Conservation (phyloP, 352 stramenopile genomes). For the Phytopythium delawarense region DNA sequence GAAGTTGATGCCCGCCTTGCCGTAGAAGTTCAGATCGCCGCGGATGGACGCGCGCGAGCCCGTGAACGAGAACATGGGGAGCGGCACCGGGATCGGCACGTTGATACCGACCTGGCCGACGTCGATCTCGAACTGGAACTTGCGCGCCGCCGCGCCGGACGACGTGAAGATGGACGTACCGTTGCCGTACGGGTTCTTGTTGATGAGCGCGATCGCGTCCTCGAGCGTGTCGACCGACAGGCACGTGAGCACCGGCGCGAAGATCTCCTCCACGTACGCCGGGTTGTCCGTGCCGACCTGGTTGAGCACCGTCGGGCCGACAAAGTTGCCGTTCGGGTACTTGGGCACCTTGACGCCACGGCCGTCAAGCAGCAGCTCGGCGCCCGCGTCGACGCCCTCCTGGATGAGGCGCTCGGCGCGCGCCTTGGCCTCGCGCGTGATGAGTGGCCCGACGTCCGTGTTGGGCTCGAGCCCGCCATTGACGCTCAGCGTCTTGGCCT, state of each 20-base stretch:
- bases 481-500: slow-evolving; percentile 90
- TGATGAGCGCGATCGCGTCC: slow-evolving; percentile 95
- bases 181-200: slow-evolving; percentile 97
- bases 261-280: slow-evolving; percentile 95
- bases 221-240: slow-evolving; percentile 92
- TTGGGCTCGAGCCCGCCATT: slow-evolving; percentile 77
- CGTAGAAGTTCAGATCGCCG: slow-evolving; percentile 98
- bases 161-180: slow-evolving; percentile 96
- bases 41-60: slow-evolving; percentile 92
- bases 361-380: slow-evolving; percentile 90
- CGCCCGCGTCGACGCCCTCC: slow-evolving; percentile 86
- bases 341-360: slow-evolving; percentile 86
- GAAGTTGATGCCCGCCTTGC: slow-evolving; percentile 95
- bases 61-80: slow-evolving; percentile 98
- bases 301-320: slow-evolving; percentile 92
- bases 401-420: slow-evolving; percentile 89
- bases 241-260: slow-evolving; percentile 94
- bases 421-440: slow-evolving; percentile 86
- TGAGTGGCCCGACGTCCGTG: slow-evolving; percentile 87
- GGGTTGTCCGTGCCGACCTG: slow-evolving; percentile 82
- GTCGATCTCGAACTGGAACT: slow-evolving; percentile 97
- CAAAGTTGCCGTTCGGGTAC: slow-evolving; percentile 95
- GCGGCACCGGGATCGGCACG: slow-evolving; percentile 96
- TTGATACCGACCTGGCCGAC: slow-evolving; percentile 96
- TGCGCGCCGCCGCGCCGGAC: slow-evolving; percentile 90